Evolutionary conservation across 768 basidiomycete genomes (phyloP), one percentile per base, ranked within the genome.

Genomic region (Saitozyma sp.): DNA sequence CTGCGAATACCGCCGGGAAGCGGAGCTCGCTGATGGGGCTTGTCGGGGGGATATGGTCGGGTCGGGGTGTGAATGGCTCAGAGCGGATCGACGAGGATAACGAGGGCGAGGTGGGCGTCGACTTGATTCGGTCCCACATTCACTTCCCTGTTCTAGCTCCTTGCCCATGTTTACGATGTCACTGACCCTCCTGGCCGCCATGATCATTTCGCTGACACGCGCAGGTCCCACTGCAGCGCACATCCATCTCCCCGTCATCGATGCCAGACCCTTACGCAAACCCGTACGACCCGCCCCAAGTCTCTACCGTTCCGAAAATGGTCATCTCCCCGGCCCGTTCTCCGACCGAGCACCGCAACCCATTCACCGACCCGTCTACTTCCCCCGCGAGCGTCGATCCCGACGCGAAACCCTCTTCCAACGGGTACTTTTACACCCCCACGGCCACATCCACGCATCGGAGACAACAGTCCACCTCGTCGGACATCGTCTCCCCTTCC

Each of bases 1-100:
- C 45, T 46, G 45, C 29, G 37, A 40, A 48, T n/a, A 56, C 55
- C 14, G 46, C 19, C 20, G 64, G 45, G 6, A 69, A 69, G 45
- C 37, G 72, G 54, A 52, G 52, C 9, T 69, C 65, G 46, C 54
- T 74, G 9, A 69, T 70, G 67, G 72, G 72, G 1, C 19, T 74
- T 40, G 58, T 73, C 56, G 71, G 67, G n/a, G 67, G 68, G 11
- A 63, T 72, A 9, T 69, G 70, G 67, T 29, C 29, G 2, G 29
- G 60, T 57, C 17, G 62, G 56, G 13, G 45, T 17, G 45, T 13
- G 13, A 13, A 13, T 17, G 11, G 13, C 2, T 17, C 45, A 6
- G 13, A 46, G 45, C n/a, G 13, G 13, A 46, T 17, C 45, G n/a
- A 17, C 13, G 13, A 17, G 61, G 65, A 20, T 19, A 19, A 58